A percentile compares a stretch with the other conserved stretches of the same genome.
These are phyloP conservation scores for Bruguiera hainesii DNA, from an alignment of 441 rosid species.

Conservation along the genomic window DNA sequence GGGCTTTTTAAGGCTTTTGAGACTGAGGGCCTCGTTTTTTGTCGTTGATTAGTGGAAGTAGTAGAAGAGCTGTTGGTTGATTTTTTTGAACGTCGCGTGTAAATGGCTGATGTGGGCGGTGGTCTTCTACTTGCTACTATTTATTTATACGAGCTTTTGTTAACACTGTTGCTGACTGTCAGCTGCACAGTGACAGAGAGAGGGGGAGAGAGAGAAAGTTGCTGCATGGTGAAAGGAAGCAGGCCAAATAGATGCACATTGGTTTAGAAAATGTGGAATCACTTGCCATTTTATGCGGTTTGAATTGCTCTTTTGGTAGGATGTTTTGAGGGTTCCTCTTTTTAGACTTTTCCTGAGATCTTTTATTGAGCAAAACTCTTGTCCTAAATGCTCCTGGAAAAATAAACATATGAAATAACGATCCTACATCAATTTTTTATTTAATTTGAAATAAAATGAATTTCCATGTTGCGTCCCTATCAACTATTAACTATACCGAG, in stretches of 20 bases:
- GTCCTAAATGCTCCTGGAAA: neutral
- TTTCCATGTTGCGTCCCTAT: neutral
- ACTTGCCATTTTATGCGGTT: neutral
- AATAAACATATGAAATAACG: neutral
- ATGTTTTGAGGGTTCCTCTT: neutral
- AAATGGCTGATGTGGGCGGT: slow-evolving; percentile 80
- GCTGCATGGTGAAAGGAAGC: slow-evolving; percentile 27
- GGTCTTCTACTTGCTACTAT: slow-evolving; percentile 13
- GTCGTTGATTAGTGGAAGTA: slow-evolving; percentile 15
- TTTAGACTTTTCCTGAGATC: neutral
- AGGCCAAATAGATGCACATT: slow-evolving; percentile 12
- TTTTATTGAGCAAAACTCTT: no score
- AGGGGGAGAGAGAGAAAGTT: slow-evolving; percentile 6
- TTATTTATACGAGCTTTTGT: neutral
- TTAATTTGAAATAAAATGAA: neutral
- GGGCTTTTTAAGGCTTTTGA: slow-evolving; percentile 27
- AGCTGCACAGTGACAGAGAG: no score
- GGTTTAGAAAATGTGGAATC: slow-evolving; percentile 36
- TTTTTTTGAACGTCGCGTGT: slow-evolving; percentile 38
- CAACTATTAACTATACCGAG: neutral
- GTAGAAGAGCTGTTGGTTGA: slow-evolving; percentile 12
- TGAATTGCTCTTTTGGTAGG: neutral
- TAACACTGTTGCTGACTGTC: no score
- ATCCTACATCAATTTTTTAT: neutral
- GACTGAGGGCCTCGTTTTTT: slow-evolving; percentile 28